Evolutionary conservation across 2,329 filamentous ascomycete species (phyloP), one percentile per base, ranked within the genome.

Genomic region (Penicillium occitanis): DNA sequence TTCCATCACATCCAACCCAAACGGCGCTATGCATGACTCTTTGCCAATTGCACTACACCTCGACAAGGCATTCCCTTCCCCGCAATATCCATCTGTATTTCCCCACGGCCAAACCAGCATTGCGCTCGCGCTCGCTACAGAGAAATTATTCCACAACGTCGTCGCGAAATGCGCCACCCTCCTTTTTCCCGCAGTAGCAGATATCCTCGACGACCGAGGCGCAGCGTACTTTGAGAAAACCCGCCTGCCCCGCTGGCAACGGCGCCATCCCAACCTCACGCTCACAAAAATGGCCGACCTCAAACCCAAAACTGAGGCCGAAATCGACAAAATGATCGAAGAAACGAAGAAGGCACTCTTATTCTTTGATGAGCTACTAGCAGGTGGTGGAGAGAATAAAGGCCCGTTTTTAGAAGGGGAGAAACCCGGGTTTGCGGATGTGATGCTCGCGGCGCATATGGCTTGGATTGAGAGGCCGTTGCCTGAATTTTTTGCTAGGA

Each of bases 381-480:
- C 71, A 35, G 76, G 74, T 0, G 63, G 67, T 10, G 64, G 68
- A 5, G 73, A 72, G 11, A 77, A 77, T 67, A 71, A 70, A 5
- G 76, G 76, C 0, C 75, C 74, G 1, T 78, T 77, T 65, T 71
- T 77, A 7, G 76, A 77, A 55, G 75, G 76, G 10, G 73, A 76
- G 22, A 72, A 60, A 46, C 65, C 73, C 1, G 70, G 73, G 1
- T 77, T 71, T 67, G 76, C 73, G 63, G 76, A 78, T 65, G 67
- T 77, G 19, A 60, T 72, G 33, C 48, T 75, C 7, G 69, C 70
- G 6, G 66, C 68, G n/a, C 51, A 64, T 25, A 37, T 78, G 62
- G 74, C 69, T 33, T 77, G 72, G 68, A 65, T 68, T 33, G 68
- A 75, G 61, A 69, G 71, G 11, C 62, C 70, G 28, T 70, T 74